Percentiles rank a stretch among this genome's conserved stretches.
These are phyloP conservation scores for Solanum hybrid DNA, from an alignment of 305 asterid species.

Conservation along the genomic window DNA sequence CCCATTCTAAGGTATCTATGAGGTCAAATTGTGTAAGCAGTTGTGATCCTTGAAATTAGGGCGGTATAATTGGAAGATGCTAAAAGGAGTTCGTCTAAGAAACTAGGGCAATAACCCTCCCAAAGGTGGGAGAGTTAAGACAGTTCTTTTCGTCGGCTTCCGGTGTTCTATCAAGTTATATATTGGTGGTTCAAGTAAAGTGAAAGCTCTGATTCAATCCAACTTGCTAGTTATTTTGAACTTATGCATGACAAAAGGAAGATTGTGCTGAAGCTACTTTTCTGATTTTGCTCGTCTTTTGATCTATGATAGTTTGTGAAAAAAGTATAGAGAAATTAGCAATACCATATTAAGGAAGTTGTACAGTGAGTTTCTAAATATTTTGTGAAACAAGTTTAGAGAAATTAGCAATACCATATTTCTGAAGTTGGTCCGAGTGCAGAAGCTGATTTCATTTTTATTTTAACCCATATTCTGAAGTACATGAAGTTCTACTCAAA, in stretches of 20 bases:
- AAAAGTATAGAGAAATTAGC: not conserved
- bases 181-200: not conserved
- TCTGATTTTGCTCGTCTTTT: not conserved
- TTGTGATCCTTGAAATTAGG: not conserved
- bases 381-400: not conserved
- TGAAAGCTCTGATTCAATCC: not conserved
- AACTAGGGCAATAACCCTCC: not conserved
- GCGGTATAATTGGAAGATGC: not conserved
- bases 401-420: not conserved
- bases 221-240: not conserved
- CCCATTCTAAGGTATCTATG: not conserved
- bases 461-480: not conserved
- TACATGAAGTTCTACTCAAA: not conserved
- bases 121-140: not conserved
- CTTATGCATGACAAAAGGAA: not conserved
- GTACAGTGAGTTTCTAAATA: not conserved
- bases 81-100: not conserved
- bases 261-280: not conserved
- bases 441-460: not conserved
- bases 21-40: not conserved
- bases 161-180: not conserved
- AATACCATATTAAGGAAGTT: not conserved
- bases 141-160: not conserved
- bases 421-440: not conserved
- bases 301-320: not conserved